Base-by-base conservation (phyloP, 495 filamentous ascomycete genomes). In the Recurvomyces mirabilis region DNA sequence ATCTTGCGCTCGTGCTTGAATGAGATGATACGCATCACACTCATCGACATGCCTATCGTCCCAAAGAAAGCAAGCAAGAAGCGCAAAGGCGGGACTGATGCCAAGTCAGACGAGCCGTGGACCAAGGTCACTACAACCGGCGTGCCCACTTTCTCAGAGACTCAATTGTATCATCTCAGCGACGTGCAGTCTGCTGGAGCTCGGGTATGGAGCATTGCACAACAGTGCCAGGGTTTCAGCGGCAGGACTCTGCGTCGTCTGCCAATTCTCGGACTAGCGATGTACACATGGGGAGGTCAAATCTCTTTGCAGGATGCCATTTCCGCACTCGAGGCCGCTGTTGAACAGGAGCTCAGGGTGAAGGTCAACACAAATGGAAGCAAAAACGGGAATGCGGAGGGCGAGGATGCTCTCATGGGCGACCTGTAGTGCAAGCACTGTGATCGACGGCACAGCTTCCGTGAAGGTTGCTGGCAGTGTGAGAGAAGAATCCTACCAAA, bases 101-200 rank as follows among this genome's bases (percentile, higher is more conserved):
- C 10, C 26, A 38, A 19, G 18, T 3, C 39, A 41, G 18, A 9
- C 26, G 2, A 31, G 37, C 7, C 6, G 7, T 33, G 32, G 5
- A 15, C 38, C 9, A 43, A n/a, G 86, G 0, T 84, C 78, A 48
- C 75, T 81, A 12, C 84, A 82, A 1, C 86, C 87, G 57, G 84
- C 93, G 84, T 80, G 36, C 55, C 54, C 11, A 43, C 50, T 2
- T 43, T 33, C 39, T 43, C 51, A 7, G 73, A 87, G 5, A 89
- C 87, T 6, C 83, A 84, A 0, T 82, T 93, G 1, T 60, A 87
- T n/a, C 81, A 91, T 49, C 87, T 81, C 0, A 89, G 84, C 25
- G 60, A 93, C 36, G 84, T 86, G 10, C 79, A 81, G 28, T 84
- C 86, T 0, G 28, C 51, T 2, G 46, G 22, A 20, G 6, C 12